Percentiles rank a stretch among this genome's conserved stretches.
Conservation (phyloP, 1,284 basidiomycete species). For the Athelia psychrophila region DNA sequence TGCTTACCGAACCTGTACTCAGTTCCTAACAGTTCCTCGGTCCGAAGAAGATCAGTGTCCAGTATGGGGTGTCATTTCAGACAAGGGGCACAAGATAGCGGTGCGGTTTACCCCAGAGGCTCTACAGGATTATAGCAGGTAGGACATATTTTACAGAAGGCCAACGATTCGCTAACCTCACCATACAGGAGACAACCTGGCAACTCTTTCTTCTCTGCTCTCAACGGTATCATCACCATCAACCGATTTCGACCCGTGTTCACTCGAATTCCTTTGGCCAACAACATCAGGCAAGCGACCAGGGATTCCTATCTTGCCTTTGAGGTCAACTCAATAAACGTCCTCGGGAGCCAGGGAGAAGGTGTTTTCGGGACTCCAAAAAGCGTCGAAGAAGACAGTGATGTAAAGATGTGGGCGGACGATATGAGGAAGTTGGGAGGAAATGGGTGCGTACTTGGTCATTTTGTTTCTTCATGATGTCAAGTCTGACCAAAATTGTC, state of each 20-base stretch:
- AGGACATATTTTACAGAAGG: neutral
- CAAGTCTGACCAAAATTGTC: slow-evolving; percentile 2
- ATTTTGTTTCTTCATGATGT: neutral
- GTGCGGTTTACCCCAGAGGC: slow-evolving; percentile 39
- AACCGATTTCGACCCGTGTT: slow-evolving; percentile 45
- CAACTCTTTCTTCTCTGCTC: slow-evolving; percentile 26
- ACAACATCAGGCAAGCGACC: slow-evolving; percentile 30
- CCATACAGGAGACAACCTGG: neutral
- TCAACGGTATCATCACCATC: slow-evolving; percentile 33
- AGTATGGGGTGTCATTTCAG: slow-evolving; percentile 46
- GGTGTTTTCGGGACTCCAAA: slow-evolving; percentile 43
- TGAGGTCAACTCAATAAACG: slow-evolving; percentile 38
- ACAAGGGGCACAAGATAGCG: slow-evolving; percentile 33
- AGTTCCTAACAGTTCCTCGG: slow-evolving; percentile 31
- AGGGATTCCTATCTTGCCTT: slow-evolving; percentile 37
- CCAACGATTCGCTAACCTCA: neutral
- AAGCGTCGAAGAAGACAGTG: slow-evolving; percentile 34
- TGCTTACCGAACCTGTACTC: neutral
- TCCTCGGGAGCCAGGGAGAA: slow-evolving; percentile 39
- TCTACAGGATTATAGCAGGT: slow-evolving; percentile 20
- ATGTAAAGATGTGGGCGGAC: slow-evolving; percentile 44
- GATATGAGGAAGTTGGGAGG: slow-evolving; percentile 51
- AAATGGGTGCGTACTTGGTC: slow-evolving; percentile 41
- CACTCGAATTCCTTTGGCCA: slow-evolving; percentile 40
- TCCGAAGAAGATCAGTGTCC: slow-evolving; percentile 27